These are phyloP conservation scores for Zygoascus ofunaensis DNA, from an alignment of 805 yeast genomes.

Conservation along the genomic window DNA sequence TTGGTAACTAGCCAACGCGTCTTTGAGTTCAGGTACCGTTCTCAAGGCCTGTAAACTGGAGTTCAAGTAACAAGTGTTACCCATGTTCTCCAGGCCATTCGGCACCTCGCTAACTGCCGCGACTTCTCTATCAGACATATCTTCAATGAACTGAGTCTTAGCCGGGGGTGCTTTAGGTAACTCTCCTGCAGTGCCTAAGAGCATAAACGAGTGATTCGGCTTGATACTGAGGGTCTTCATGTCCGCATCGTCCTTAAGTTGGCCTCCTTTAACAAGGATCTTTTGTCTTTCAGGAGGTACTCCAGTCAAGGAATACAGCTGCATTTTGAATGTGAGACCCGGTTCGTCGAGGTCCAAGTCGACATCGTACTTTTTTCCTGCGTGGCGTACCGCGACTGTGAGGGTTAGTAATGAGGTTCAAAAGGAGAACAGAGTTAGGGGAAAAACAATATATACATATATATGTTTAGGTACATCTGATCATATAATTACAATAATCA, in stretches of 20 bases:
- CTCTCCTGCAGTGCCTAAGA: slow-evolving; percentile 82
- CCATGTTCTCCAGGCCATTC: slow-evolving; percentile 58
- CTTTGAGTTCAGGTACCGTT: slow-evolving; percentile 41
- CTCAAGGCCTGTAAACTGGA: slow-evolving; percentile 53
- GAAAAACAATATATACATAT: too few species aligned
- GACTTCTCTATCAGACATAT: slow-evolving; percentile 40
- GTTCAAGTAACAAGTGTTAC: slow-evolving; percentile 72
- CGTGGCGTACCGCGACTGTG: slow-evolving; percentile 46
- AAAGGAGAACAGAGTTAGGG: too few species aligned
- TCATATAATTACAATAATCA: too few species aligned
- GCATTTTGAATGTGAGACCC: slow-evolving; percentile 56
- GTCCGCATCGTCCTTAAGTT: slow-evolving; percentile 61
- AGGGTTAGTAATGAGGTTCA: background rate
- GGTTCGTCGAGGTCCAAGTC: slow-evolving; percentile 46
- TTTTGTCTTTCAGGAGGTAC: slow-evolving; percentile 89
- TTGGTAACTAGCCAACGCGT: slow-evolving; percentile 35
- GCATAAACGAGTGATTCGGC: slow-evolving; percentile 65
- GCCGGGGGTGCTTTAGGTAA: slow-evolving; percentile 38
- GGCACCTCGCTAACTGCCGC: slow-evolving; percentile 38
- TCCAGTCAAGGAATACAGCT: slow-evolving; percentile 62
- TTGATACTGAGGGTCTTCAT: slow-evolving; percentile 48
- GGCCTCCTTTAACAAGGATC: slow-evolving; percentile 82
- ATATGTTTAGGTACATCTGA: too few species aligned
- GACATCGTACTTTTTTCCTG: slow-evolving; percentile 55
- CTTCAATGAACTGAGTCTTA: slow-evolving; percentile 58